Evolutionary conservation across 768 basidiomycete species (phyloP), one percentile per base, ranked within the genome.

Genomic region (Hirschioporus abietinus): DNA sequence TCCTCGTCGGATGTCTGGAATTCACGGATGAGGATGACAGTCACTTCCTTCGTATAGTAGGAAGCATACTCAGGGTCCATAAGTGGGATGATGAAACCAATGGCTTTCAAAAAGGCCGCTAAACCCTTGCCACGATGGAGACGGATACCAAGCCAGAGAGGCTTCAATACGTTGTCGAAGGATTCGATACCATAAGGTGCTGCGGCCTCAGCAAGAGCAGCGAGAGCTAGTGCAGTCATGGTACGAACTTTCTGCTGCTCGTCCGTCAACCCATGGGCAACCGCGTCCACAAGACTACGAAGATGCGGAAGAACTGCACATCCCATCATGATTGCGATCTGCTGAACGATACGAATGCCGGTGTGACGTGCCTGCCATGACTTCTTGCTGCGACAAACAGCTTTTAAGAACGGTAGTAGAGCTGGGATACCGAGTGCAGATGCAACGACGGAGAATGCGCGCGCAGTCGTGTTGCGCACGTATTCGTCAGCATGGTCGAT

Each of bases 21-120:
- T 79, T 98, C 96, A 74, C 97, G 94, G 69, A 96, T 96, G 66
- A 96, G 90, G 75, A 96, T 96, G 70, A 95, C 91, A 12, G 93
- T 96, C 65, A 96, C 95, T 81, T 98, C 96, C 78, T 96, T 96
- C 62, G 96, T 98, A 77, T 99, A 99, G 80, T 99, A 99, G 18
- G 94, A 96, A 17, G 96, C 97, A 72, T 98, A 99, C 81, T 99
- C 96, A 62, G 97, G 95, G 74, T 99, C 97, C 97, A 99, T 99
- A 67, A 99, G 90, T 1, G 97, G 97, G 65, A 99, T 98, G 76
- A 99, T 99, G 80, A 98, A 99, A 36, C 97, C 97, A 70, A 99
- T 99, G 30, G 96, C 97, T 76, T 97, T 97, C 69, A 97, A 80
- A 83, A 96, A 97, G 10, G 95, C 95, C 52, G 95, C 95, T 35